These are phyloP conservation scores for Panaeolus papilionaceus DNA, from an alignment of 768 basidiomycete genomes.

Conservation along the genomic window DNA sequence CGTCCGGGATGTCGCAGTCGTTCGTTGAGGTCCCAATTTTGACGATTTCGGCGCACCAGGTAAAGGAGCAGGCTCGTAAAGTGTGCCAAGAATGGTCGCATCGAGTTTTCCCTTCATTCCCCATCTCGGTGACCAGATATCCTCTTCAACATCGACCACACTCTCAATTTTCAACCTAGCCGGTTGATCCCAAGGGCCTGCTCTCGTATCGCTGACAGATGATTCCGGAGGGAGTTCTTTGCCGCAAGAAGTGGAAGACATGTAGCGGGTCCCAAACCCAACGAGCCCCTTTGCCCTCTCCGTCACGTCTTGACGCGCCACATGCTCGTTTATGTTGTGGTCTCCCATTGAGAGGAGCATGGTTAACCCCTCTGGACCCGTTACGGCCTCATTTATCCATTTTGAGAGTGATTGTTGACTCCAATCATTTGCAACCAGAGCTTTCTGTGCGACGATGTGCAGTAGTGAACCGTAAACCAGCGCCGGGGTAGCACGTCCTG, in stretches of 20 bases:
- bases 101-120: constrained; percentile 97
- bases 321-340: constrained; percentile 54
- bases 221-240: constrained; percentile 4
- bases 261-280: constrained; percentile 71
- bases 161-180: constrained; percentile 75
- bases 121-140: constrained; percentile 95
- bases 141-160: constrained; percentile 91
- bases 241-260: constrained; percentile 2
- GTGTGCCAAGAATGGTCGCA: constrained; percentile 77
- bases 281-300: constrained; percentile 67
- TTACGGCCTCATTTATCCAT: constrained; percentile 62
- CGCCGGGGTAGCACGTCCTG: constrained; percentile 65
- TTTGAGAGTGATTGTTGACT: constrained; percentile 65
- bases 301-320: constrained; percentile 69
- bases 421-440: constrained; percentile 68
- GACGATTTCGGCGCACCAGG: constrained; percentile 3
- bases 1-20: constrained; percentile 24
- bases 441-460: constrained; percentile 89
- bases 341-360: constrained; percentile 41
- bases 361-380: constrained; percentile 65
- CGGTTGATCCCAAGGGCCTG: constrained; percentile 48
- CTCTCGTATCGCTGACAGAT: constrained; percentile 60
- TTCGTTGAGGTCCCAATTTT: constrained; percentile 10
- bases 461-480: constrained; percentile 93
- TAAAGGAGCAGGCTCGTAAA: constrained; percentile 46